phyloP scores from a whole-genome alignment of 2,329 filamentous ascomycete species.

The Setomelanomma holmii region DNA sequence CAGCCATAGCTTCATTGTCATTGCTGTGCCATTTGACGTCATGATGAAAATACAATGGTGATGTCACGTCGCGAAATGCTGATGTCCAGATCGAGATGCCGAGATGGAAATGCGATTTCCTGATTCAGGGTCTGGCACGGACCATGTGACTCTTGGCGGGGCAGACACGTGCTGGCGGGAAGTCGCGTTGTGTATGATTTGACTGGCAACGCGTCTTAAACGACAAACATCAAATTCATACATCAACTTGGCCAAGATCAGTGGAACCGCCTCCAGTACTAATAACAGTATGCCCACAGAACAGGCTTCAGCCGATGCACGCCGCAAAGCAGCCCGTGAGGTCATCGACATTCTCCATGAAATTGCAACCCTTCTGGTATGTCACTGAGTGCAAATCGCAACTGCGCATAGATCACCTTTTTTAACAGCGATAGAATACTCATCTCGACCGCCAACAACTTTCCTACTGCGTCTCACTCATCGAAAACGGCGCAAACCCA shows the following conservation, averaged over 20 bases:
- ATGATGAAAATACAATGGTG: slow-evolving; percentile 11
- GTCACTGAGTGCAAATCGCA: no score
- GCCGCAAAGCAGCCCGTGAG: slow-evolving; percentile 79
- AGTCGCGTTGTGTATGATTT: neutral
- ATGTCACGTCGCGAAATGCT: slow-evolving; percentile 11
- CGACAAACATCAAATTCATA: neutral
- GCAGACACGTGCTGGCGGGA: neutral
- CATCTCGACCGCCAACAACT: slow-evolving; percentile 88
- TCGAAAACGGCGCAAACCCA: slow-evolving; percentile 96
- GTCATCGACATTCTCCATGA: slow-evolving; percentile 82
- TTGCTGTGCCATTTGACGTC: slow-evolving; percentile 1
- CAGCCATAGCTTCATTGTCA: neutral
- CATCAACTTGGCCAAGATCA: neutral
- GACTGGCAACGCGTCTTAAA: neutral
- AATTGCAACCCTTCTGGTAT: slow-evolving; percentile 86
- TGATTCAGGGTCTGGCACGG: neutral
- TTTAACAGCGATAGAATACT: no score
- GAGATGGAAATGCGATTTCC: neutral
- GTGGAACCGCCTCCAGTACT: neutral
- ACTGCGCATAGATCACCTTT: no score
- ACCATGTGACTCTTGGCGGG: neutral
- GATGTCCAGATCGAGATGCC: neutral
- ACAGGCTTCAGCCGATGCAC: slow-evolving; percentile 51
- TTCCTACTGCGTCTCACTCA: slow-evolving; percentile 93
- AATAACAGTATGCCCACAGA: slow-evolving; percentile 24